phyloP scores from a whole-genome alignment of 352 stramenopile genomes.

The Phytopythium delawarense region DNA sequence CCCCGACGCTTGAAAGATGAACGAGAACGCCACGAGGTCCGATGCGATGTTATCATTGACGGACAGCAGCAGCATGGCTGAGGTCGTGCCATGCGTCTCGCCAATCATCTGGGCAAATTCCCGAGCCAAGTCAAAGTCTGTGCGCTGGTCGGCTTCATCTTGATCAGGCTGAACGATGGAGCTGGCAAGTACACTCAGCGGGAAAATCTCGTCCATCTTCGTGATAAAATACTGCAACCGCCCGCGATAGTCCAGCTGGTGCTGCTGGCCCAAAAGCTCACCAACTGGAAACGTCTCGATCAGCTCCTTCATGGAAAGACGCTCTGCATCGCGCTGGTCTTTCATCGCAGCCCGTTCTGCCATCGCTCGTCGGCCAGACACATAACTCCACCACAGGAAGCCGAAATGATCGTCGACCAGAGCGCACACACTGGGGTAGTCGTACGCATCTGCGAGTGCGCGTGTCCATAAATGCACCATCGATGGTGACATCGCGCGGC shows the following conservation, averaged over 20 bases:
- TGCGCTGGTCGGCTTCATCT: background rate
- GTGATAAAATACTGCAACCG: conserved; percentile 12
- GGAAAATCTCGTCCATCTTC: conserved; percentile 51
- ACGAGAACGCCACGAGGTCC: conserved; percentile 69
- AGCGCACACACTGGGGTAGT: conserved; percentile 31
- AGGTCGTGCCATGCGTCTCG: background rate
- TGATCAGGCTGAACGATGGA: conserved; percentile 18
- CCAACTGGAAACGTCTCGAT: conserved; percentile 7
- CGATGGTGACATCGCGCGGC: conserved; percentile 33
- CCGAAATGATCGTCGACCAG: conserved; percentile 71
- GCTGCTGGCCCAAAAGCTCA: conserved; percentile 7
- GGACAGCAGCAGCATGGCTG: background rate
- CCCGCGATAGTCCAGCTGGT: background rate
- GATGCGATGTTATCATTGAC: conserved; percentile 29
- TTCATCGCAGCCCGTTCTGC: conserved; percentile 3
- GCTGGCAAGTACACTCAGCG: conserved; percentile 37
- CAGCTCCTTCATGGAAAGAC: conserved; percentile 9
- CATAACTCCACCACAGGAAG: conserved; percentile 41
- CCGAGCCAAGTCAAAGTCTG: background rate
- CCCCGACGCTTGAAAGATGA: conserved; percentile 33
- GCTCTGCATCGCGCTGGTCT: conserved; percentile 6
- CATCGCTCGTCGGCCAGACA: conserved; percentile 1
- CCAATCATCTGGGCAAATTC: conserved; percentile 2
- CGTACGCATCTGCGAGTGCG: conserved; percentile 41
- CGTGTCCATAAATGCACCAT: conserved; percentile 41